Evolutionary conservation across 768 basidiomycete genomes (phyloP).

Genomic region (Guyanaporus albipodus): DNA sequence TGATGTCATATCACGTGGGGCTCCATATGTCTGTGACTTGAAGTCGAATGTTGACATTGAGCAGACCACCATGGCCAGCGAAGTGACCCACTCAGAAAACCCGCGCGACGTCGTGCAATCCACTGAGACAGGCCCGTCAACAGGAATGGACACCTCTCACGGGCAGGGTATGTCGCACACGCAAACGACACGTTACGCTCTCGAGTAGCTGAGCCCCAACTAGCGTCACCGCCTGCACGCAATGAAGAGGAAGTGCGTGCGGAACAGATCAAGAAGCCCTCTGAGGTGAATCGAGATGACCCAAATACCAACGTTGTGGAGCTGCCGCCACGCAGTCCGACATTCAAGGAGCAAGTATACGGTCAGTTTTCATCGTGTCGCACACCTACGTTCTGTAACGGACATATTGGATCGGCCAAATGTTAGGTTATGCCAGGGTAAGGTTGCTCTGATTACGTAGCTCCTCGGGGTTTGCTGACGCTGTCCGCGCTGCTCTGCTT

Average conservation of each 20-base stretch:
- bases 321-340: slow-evolving; percentile 28
- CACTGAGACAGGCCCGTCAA: slow-evolving; percentile 15
- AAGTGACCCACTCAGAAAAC: neutral
- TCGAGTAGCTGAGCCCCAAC: neutral
- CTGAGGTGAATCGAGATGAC: slow-evolving; percentile 26
- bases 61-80: slow-evolving; percentile 3
- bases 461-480: slow-evolving; percentile 2
- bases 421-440: slow-evolving; percentile 31
- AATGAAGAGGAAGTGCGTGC: slow-evolving; percentile 33
- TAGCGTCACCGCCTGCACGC: slow-evolving; percentile 36
- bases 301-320: slow-evolving; percentile 25
- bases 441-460: neutral
- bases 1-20: slow-evolving; percentile 29
- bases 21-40: slow-evolving; percentile 1
- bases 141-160: slow-evolving; percentile 25
- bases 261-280: slow-evolving; percentile 25
- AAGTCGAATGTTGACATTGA: neutral
- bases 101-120: neutral
- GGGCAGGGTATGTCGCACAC: slow-evolving; percentile 36
- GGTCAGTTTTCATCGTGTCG: slow-evolving; percentile 33
- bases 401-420: neutral
- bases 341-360: slow-evolving; percentile 59
- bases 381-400: neutral
- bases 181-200: neutral
- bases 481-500: neutral